Conservation (phyloP, 805 yeast genomes). For the Saitoella complicata region DNA sequence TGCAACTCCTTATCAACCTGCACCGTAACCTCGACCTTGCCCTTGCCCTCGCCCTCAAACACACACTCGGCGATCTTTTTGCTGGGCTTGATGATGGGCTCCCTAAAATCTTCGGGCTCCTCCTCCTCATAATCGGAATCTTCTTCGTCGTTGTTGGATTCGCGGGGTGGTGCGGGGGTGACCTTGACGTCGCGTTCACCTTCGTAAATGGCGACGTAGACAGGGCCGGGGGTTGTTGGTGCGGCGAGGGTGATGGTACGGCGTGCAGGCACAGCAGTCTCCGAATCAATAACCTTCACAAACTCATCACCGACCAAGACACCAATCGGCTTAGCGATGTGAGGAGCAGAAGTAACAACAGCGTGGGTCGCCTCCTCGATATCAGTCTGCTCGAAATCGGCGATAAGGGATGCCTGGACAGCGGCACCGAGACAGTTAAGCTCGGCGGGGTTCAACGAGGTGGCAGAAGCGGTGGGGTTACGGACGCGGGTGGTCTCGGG, state of each 20-base stretch:
- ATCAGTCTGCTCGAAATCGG: conserved; percentile 58
- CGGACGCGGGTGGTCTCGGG: conserved; percentile 61
- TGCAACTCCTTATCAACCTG: conserved; percentile 51
- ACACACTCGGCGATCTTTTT: conserved; percentile 63
- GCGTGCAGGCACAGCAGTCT: conserved; percentile 84
- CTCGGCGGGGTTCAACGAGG: conserved; percentile 78
- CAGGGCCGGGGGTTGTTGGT: conserved; percentile 42
- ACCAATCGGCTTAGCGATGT: conserved; percentile 71
- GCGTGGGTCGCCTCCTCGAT: conserved; percentile 57
- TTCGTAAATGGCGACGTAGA: conserved; percentile 59
- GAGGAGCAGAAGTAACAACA: conserved; percentile 75
- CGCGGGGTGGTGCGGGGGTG: conserved; percentile 51
- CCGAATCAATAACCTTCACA: conserved; percentile 55
- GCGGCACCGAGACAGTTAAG: conserved; percentile 89
- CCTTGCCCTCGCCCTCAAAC: conserved; percentile 49
- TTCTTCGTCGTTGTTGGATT: conserved; percentile 37
- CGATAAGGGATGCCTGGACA: conserved; percentile 72
- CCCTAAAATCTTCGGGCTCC: conserved; percentile 77
- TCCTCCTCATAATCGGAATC: conserved; percentile 42
- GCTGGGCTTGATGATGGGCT: conserved; percentile 58
- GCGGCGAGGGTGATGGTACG: conserved; percentile 50
- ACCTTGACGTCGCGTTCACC: conserved; percentile 74
- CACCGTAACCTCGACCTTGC: conserved; percentile 46
- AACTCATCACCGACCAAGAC: conserved; percentile 48
- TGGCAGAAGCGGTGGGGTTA: conserved; percentile 60